These are phyloP conservation scores for Hymenoscyphus infarciens DNA, from an alignment of 2,329 filamentous ascomycete species.

Conservation along the genomic window DNA sequence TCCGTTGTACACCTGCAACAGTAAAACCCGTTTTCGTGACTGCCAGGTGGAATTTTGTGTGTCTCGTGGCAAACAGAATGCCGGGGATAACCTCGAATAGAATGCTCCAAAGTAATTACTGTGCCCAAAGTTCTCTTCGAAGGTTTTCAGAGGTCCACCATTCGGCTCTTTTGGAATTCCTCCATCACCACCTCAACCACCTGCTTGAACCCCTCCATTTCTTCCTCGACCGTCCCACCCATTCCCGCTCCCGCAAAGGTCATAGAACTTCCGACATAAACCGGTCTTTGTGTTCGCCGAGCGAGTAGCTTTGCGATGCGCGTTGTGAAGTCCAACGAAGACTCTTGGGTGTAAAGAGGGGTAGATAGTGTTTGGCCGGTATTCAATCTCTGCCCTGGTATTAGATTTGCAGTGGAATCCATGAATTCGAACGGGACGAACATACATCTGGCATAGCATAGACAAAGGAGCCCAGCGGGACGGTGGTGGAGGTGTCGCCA, in stretches of 20 bases:
- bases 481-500: slow-evolving; percentile 47
- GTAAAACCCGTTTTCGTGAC: neutral
- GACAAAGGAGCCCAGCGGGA: slow-evolving; percentile 80
- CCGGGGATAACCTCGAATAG: neutral
- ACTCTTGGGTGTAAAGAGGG: slow-evolving; percentile 70
- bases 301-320: slow-evolving; percentile 80
- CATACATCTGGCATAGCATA: slow-evolving; percentile 88
- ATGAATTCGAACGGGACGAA: slow-evolving; percentile 13
- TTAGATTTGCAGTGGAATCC: slow-evolving; percentile 16
- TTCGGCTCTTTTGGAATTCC: slow-evolving; percentile 43
- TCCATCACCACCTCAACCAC: slow-evolving; percentile 67
- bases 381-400: slow-evolving; percentile 30
- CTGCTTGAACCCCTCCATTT: slow-evolving; percentile 81
- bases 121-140: neutral
- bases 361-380: slow-evolving; percentile 68
- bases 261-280: slow-evolving; percentile 89
- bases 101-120: neutral
- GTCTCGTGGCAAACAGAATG: neutral
- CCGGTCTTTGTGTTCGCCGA: slow-evolving; percentile 66
- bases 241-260: slow-evolving; percentile 70
- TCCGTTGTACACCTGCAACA: neutral
- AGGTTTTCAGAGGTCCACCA: neutral
- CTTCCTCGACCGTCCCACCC: slow-evolving; percentile 83
- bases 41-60: neutral
- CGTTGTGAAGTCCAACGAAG: slow-evolving; percentile 81